These are phyloP conservation scores for Tephrocybe sp. DNA, from an alignment of 768 basidiomycete species.

Conservation along the genomic window DNA sequence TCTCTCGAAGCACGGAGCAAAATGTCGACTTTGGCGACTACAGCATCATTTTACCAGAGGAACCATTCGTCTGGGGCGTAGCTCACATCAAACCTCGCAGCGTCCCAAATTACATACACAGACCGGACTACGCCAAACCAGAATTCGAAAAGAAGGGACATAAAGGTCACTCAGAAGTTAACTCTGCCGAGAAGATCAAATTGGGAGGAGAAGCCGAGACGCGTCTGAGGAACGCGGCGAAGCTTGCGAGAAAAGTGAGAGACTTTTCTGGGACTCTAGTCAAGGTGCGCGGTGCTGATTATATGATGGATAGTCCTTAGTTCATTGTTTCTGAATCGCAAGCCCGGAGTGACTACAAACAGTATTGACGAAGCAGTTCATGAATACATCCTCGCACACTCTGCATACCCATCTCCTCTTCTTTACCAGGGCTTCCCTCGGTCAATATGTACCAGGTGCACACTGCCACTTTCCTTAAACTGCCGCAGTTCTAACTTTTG, in stretches of 20 bases:
- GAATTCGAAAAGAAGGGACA: slow-evolving; percentile 1
- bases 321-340: not conserved
- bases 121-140: slow-evolving; percentile 54
- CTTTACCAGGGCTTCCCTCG: slow-evolving; percentile 74
- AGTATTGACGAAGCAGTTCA: slow-evolving; percentile 74
- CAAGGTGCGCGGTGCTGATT: slow-evolving; percentile 37
- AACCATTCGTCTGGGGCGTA: slow-evolving; percentile 65
- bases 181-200: slow-evolving; percentile 32
- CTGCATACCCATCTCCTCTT: slow-evolving; percentile 87
- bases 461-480: not conserved
- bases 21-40: slow-evolving; percentile 51
- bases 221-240: slow-evolving; percentile 51
- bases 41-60: slow-evolving; percentile 61
- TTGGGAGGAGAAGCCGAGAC: slow-evolving; percentile 56
- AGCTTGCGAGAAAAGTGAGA: slow-evolving; percentile 56
- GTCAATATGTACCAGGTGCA: slow-evolving; percentile 71
- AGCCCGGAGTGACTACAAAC: slow-evolving; percentile 77
- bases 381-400: slow-evolving; percentile 60
- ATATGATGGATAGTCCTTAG: not conserved
- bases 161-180: not conserved
- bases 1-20: slow-evolving; percentile 1
- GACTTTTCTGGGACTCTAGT: slow-evolving; percentile 54
- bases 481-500: slow-evolving; percentile 43
- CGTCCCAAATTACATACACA: slow-evolving; percentile 56
- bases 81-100: slow-evolving; percentile 54